Percentiles rank a stretch among this genome's conserved stretches.
Evolutionary conservation across 1,284 basidiomycete genomes (phyloP).

Genomic region (Cutaneotrichosporon sp.): DNA sequence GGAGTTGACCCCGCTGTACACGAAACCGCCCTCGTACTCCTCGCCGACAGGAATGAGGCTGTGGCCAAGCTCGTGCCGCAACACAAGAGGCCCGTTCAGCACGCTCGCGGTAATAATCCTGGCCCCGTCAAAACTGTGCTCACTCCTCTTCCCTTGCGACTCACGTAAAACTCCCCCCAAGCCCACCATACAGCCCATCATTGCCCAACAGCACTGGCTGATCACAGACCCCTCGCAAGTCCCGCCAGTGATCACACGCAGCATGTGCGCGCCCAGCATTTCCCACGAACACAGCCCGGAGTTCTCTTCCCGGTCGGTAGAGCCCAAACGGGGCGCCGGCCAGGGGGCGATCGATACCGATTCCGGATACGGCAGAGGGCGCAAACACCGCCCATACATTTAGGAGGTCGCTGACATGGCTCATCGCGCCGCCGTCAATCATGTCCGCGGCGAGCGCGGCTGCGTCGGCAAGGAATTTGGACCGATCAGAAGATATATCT

Average conservation of each 20-base stretch:
- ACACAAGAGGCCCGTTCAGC: constrained; percentile 70
- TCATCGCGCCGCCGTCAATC: constrained; percentile 63
- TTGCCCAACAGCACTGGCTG: constrained; percentile 74
- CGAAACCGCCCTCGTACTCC: constrained; percentile 72
- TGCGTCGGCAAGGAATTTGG: constrained; percentile 67
- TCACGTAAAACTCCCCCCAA: constrained; percentile 77
- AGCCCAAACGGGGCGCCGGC: constrained; percentile 69
- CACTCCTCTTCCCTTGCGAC: constrained; percentile 32
- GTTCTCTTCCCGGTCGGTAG: constrained; percentile 71
- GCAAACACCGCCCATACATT: constrained; percentile 80
- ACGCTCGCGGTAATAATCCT: constrained; percentile 73
- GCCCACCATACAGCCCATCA: constrained; percentile 72
- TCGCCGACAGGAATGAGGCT: constrained; percentile 61
- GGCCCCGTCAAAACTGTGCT: too few species aligned
- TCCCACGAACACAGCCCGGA: constrained; percentile 69
- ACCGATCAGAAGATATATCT: constrained; percentile 61
- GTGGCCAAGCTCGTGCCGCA: constrained; percentile 72
- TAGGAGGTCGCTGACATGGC: constrained; percentile 66
- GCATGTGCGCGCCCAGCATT: constrained; percentile 62
- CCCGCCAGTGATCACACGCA: constrained; percentile 55
- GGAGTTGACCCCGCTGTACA: constrained; percentile 70
- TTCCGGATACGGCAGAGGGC: constrained; percentile 54
- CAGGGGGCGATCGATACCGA: constrained; percentile 64
- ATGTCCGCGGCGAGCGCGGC: constrained; percentile 62
- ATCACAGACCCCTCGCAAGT: constrained; percentile 59